Conservation (phyloP, 2,329 filamentous ascomycete genomes). For the Onygena corvina region DNA sequence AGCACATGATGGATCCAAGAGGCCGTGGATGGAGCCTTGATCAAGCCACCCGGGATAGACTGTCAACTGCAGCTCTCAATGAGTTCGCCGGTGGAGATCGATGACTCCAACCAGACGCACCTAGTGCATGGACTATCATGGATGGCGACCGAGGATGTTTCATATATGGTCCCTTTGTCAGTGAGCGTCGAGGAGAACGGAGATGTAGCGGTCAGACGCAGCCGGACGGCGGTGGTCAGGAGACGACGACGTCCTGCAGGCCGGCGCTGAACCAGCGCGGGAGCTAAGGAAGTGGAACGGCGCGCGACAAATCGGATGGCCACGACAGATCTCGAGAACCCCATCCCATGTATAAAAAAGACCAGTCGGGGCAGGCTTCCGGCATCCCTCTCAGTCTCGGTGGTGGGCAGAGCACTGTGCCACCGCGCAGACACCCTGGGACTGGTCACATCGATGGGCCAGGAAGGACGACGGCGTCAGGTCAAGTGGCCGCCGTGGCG, state of each 20-base stretch:
- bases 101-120: too few species aligned
- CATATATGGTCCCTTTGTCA: too few species aligned
- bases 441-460: conserved; percentile 4
- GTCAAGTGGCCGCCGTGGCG: conserved; percentile 3
- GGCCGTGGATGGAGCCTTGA: too few species aligned
- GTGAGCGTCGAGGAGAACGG: too few species aligned
- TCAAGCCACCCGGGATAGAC: too few species aligned
- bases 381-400: too few species aligned
- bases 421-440: neutral
- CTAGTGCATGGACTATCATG: too few species aligned
- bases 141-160: too few species aligned
- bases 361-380: neutral
- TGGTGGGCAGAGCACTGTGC: too few species aligned
- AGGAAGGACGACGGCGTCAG: conserved; percentile 1
- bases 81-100: too few species aligned
- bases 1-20: too few species aligned
- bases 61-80: too few species aligned
- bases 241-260: neutral
- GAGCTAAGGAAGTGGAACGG: neutral
- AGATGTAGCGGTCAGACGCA: neutral
- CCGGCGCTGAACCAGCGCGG: neutral
- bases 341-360: neutral
- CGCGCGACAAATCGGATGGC: neutral
- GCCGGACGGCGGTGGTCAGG: neutral
- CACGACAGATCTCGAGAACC: neutral